phyloP scores from a whole-genome alignment of 208 protist genomes.

The Leptomonas seymouri region DNA sequence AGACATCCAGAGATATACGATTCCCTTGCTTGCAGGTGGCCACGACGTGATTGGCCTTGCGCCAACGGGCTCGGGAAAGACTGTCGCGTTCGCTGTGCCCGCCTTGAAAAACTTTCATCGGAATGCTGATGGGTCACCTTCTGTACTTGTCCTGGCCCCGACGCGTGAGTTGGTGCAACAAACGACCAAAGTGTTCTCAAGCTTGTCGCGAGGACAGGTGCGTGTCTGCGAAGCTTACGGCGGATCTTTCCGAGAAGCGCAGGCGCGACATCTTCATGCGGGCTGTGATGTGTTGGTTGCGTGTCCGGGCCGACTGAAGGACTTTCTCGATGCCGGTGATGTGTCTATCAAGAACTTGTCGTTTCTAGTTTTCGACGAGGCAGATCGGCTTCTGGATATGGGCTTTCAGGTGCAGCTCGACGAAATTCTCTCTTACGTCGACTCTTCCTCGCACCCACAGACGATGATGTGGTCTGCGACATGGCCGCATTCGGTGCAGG shows the following conservation, averaged over 20 bases:
- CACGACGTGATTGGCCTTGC: slow-evolving; percentile 97
- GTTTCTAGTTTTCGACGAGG: slow-evolving; percentile 99
- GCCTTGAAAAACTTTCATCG: slow-evolving; percentile 57
- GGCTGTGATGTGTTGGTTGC: slow-evolving; percentile 96
- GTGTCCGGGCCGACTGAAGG: slow-evolving; percentile 98
- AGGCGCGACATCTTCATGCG: slow-evolving; percentile 56
- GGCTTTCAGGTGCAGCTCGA: slow-evolving; percentile 93
- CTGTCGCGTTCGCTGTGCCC: slow-evolving; percentile 98
- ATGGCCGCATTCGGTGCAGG: slow-evolving; percentile 86
- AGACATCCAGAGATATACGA: slow-evolving; percentile 87
- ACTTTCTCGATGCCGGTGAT: slow-evolving; percentile 93
- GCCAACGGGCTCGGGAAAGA: slow-evolving; percentile 99
- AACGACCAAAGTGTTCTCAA: slow-evolving; percentile 96
- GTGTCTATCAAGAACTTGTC: slow-evolving; percentile 89
- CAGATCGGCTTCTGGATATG: slow-evolving; percentile 97
- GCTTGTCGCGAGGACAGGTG: slow-evolving; percentile 48
- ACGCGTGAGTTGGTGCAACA: slow-evolving; percentile 98
- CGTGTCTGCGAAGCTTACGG: slow-evolving; percentile 85
- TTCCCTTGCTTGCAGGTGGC: slow-evolving; percentile 86
- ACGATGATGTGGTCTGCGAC: slow-evolving; percentile 98
- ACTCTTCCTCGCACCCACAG: slow-evolving; percentile 72
- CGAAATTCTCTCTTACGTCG: slow-evolving; percentile 92
- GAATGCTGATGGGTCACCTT: slow-evolving; percentile 58
- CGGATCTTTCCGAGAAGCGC: slow-evolving; percentile 65
- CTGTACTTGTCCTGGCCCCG: slow-evolving; percentile 97